These are phyloP conservation scores for Rhododendron vialii DNA, from an alignment of 148 eudicot genomes.

Conservation along the genomic window DNA sequence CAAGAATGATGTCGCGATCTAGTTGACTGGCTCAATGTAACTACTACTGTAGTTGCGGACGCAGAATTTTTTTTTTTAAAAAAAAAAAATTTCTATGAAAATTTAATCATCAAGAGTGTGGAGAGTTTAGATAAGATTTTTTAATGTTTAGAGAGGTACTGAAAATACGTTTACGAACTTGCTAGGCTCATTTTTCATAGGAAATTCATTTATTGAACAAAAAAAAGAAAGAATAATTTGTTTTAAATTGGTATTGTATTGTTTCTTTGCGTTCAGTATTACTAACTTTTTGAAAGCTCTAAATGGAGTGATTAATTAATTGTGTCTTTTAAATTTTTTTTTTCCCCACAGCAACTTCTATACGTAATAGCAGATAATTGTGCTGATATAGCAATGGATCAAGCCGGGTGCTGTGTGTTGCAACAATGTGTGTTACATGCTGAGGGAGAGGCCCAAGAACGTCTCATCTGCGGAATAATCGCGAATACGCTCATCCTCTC, in stretches of 20 bases:
- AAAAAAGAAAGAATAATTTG: not conserved
- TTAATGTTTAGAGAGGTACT: too few relatives aligned
- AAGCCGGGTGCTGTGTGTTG: constrained; percentile 42
- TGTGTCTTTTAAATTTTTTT: not conserved
- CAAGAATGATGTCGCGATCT: too few relatives aligned
- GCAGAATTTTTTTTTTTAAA: too few relatives aligned
- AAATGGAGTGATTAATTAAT: not conserved
- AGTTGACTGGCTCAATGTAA: too few relatives aligned
- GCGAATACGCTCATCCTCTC: constrained; percentile 29
- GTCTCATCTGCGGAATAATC: constrained; percentile 25
- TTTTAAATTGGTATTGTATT: not conserved
- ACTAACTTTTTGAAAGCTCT: not conserved
- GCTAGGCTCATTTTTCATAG: not conserved
- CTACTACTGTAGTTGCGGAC: too few relatives aligned
- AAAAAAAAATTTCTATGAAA: too few relatives aligned
- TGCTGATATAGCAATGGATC: constrained; percentile 40
- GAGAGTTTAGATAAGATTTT: too few relatives aligned
- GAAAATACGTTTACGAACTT: too few relatives aligned
- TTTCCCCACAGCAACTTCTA: constrained; percentile 31
- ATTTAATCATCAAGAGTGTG: too few relatives aligned
- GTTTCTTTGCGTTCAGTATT: not conserved
- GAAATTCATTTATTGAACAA: not conserved
- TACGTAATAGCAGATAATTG: constrained; percentile 26
- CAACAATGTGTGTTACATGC: constrained; percentile 34
- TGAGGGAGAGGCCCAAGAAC: constrained; percentile 15